Conservation (phyloP, 2,329 filamentous ascomycete species). For the Claviceps arundinis region DNA sequence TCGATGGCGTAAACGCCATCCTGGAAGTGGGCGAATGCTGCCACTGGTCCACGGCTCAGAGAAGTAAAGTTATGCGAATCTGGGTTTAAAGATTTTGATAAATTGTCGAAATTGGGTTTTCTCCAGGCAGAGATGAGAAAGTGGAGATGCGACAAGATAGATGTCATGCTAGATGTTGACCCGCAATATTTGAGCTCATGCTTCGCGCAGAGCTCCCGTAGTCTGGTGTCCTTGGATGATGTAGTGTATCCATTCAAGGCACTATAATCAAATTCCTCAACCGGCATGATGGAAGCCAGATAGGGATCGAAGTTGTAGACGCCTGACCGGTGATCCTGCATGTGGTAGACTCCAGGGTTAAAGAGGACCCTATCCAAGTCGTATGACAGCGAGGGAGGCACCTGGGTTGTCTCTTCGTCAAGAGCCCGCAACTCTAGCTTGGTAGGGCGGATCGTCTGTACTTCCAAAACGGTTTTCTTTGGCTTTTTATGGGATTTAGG, state of each 20-base stretch:
- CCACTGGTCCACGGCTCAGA: conserved; percentile 59
- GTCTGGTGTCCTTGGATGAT: conserved; percentile 66
- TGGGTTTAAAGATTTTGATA: conserved; percentile 55
- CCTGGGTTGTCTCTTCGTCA: conserved; percentile 16
- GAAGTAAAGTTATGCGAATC: conserved; percentile 55
- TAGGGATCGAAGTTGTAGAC: conserved; percentile 98
- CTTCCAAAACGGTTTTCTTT: conserved; percentile 8
- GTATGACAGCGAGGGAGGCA: conserved; percentile 45
- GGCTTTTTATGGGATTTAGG: not conserved
- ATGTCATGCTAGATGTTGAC: conserved; percentile 94
- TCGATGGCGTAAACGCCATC: conserved; percentile 89
- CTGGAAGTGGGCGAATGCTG: conserved; percentile 70
- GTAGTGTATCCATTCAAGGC: conserved; percentile 79
- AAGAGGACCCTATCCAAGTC: conserved; percentile 84
- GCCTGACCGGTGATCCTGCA: conserved; percentile 75
- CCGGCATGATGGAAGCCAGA: conserved; percentile 82
- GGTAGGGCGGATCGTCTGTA: conserved; percentile 16
- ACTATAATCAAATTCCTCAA: conserved; percentile 82
- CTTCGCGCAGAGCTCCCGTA: conserved; percentile 55
- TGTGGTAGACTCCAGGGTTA: conserved; percentile 82
- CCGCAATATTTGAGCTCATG: conserved; percentile 72
- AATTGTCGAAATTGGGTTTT: conserved; percentile 47
- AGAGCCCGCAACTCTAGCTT: conserved; percentile 17
- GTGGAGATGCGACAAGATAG: conserved; percentile 79
- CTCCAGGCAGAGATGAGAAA: conserved; percentile 81